Evolutionary conservation across 495 filamentous ascomycete genomes (phyloP), one percentile per base, ranked within the genome.

Genomic region (Emericellopsis terricola): DNA sequence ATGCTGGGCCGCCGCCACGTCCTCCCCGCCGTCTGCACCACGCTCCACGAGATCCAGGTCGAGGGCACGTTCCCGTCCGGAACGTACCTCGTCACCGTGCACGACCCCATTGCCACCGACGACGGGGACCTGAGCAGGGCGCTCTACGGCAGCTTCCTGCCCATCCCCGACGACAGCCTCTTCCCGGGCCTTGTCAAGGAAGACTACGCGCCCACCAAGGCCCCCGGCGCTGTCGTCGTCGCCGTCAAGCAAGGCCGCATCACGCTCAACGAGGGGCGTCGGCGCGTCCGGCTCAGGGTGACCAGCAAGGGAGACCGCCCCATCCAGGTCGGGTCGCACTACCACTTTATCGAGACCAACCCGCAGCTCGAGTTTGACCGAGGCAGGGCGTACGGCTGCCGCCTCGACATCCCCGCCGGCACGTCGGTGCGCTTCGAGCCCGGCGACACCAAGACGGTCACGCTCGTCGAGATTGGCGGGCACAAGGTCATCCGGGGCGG

Each of bases 1-100:
- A 82, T 97, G 72, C 81, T 97, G 11, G 89, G 91, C 38, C 81
- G 89, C 3, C 80, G 87, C 16, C 91, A 97, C 52, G 89, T 97
- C 41, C 62, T 84, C 11, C 84, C 91, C 16, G 72, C 76, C 13
- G 89, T 97, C 19, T 60, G 71, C 17, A 59, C 68, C 2, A 78
- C 80, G 8, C 69, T 97, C 17, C 61, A 67, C 34, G 79, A 91
- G 58, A 69, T 97, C 39, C 81, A 86, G 62, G 76, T 96, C 38
- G 89, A 97, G 55, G 89, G 91, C 24, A 97, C 89, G 0, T 97
- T 97, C 42, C 74, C 68, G 3, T 73, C 64, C 7, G 91, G 89
- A 21, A 94, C 86, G 10, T 96, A 93, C 49, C 72, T 97, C 13
- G 89, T 97, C 1, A 97, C 89, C 0, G 81, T 97, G 15, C 84